A percentile compares a stretch with the other conserved stretches of the same genome.
These are phyloP conservation scores for Sugiyamaella grinbergsii DNA, from an alignment of 1,139 yeast genomes.

Conservation along the genomic window DNA sequence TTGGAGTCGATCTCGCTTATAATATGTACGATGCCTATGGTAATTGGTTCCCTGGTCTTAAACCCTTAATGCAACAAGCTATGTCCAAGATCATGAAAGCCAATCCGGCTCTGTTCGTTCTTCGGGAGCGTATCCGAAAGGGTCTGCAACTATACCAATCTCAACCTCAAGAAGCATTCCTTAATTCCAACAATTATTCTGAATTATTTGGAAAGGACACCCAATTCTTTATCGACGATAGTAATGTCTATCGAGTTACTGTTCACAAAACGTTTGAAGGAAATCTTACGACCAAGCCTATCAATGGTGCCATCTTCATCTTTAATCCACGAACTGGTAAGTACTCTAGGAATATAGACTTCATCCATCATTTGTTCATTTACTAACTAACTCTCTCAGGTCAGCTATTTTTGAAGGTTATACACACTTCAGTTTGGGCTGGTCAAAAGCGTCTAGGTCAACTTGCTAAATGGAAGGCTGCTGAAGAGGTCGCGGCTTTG, in stretches of 20 bases:
- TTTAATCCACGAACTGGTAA: conserved; percentile 71
- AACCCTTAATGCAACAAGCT: conserved; percentile 85
- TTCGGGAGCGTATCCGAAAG: conserved; percentile 90
- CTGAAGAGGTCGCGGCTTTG: conserved; percentile 94
- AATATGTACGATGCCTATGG: conserved; percentile 97
- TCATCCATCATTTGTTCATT: too few species aligned
- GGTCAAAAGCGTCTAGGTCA: conserved; percentile 96
- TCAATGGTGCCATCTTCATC: conserved; percentile 90
- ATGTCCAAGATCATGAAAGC: conserved; percentile 94
- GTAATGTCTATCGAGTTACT: conserved; percentile 91
- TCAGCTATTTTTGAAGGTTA: conserved; percentile 81
- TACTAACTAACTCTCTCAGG: conserved; percentile 46
- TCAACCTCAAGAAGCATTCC: conserved; percentile 88
- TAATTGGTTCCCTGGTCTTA: conserved; percentile 95
- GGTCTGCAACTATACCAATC: conserved; percentile 92
- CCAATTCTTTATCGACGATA: conserved; percentile 86
- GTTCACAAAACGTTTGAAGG: conserved; percentile 94
- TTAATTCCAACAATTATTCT: conserved; percentile 86
- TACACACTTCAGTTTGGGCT: conserved; percentile 95
- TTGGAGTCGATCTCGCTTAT: conserved; percentile 92
- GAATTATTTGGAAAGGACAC: conserved; percentile 84
- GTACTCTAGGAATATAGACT: too few species aligned
- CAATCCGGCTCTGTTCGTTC: conserved; percentile 88
- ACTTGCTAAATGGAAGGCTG: conserved; percentile 96
- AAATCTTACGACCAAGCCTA: conserved; percentile 86